Evolutionary conservation across 257 asterid species (phyloP).

Genomic region (Capsicum baccatum): DNA sequence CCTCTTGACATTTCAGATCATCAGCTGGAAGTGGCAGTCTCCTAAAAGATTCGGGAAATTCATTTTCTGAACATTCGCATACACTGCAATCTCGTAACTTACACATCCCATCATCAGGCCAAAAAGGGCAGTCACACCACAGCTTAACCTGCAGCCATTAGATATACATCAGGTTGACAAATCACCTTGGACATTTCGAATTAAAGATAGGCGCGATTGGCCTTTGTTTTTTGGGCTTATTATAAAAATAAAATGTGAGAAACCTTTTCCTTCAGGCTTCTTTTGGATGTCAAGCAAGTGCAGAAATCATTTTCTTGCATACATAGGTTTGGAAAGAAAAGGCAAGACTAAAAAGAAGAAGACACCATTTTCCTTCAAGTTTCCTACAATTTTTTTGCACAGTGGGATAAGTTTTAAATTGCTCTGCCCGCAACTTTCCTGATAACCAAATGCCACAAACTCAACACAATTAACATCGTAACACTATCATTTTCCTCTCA

Average conservation of each 20-base stretch:
- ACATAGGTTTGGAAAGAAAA: slow-evolving; percentile 6
- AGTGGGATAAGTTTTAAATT: slow-evolving; percentile 6
- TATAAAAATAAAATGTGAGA: neutral
- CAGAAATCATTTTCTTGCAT: neutral
- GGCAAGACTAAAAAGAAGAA: neutral
- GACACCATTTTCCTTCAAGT: neutral
- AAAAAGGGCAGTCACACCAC: slow-evolving; percentile 99
- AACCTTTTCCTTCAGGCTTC: neutral
- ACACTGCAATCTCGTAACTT: slow-evolving; percentile 93
- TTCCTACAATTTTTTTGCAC: neutral
- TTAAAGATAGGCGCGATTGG: neutral
- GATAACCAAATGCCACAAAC: neutral
- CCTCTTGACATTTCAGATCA: slow-evolving; percentile 95
- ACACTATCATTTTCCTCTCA: slow-evolving; percentile 3
- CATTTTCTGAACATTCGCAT: slow-evolving; percentile 91
- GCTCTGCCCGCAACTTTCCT: neutral
- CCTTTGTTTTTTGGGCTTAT: slow-evolving; percentile 7
- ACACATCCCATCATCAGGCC: slow-evolving; percentile 99
- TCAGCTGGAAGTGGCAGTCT: slow-evolving; percentile 60
- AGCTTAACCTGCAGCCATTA: slow-evolving; percentile 71
- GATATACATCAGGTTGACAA: slow-evolving; percentile 30
- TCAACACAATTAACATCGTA: neutral
- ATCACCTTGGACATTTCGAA: neutral
- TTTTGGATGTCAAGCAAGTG: slow-evolving; percentile 1
- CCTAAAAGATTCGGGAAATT: slow-evolving; percentile 84